Evolutionary conservation across 2,329 filamentous ascomycete species (phyloP), one percentile per base, ranked within the genome.

Genomic region (Penicillium fuscoglaucum): DNA sequence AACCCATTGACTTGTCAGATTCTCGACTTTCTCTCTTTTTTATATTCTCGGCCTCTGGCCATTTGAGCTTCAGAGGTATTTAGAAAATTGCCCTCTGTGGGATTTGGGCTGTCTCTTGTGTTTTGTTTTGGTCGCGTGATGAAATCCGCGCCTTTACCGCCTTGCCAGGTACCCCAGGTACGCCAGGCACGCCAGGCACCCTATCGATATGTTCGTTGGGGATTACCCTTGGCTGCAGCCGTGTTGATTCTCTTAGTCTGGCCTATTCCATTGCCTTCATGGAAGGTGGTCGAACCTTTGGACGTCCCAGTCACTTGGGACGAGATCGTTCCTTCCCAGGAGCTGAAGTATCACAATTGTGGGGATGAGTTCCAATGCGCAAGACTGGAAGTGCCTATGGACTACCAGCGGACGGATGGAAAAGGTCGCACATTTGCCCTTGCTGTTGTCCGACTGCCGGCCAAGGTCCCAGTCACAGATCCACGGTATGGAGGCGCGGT

Each of bases 301-400:
- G 40, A 41, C 1, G 40, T 35, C 12, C 39, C 60, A 12, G 24
- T 52, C 6, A 61, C 57, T 21, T 67, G 65, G 65, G 63, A 65
- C 7, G 35, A 73, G 58, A 67, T 72, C 19, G 57, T 50, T 2
- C 67, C 75, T 1, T 74, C 72, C 0, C 37, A 60, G 6, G 61
- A 62, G 6, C 64, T 78, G 8, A 54, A 71, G n/a, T 78, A 76
- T 49, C 64, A 70, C 58, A 66, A 72, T 39, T 83, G 81, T 67
- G 81, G 77, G 56, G 72, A 73, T 56, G 75, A 71, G 5, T 78
- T 79, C 54, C 73, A 80, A 61, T 83, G 82, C 60, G 79, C 81
- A n/a, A 73, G 78, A 6, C 68, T 84, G 4, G 70, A 78, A 46
- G 74, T 83, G 0, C 82, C 81, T 0, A 75, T 83, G 67, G 79